Base-by-base conservation (phyloP, 345 rosid genomes). In the Corchorus olitorius region DNA sequence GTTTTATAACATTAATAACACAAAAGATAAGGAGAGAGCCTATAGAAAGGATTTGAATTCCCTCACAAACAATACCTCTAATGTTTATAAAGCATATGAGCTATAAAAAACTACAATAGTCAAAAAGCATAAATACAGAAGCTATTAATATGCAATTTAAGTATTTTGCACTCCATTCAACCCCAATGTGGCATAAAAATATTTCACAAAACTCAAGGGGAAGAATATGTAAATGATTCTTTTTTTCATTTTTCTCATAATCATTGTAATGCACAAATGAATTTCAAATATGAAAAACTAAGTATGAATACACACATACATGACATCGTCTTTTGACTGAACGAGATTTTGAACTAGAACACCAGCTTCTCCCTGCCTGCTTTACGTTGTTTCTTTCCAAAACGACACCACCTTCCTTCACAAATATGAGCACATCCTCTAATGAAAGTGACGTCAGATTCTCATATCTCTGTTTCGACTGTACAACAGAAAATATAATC, bases 371-470 rank as follows among this genome's bases (percentile, higher is more conserved):
- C 78, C 59, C 84, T 58, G 72, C 53, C 54, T 50, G 35, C 76
- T 74, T 80, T 67, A 66, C 76, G 70, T 83, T 81, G 69, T 70
- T 84, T 84, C 69, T 83, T 76, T 76, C 61, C 15, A 52, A 43
- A 74, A 70, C 41, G 77, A 54, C 58, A 52, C 73, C 85, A 78
- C 72, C 79, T 83, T 81, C 90, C 82, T 79, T 87, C 73, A 78
- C 70, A 75, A 81, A 86, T 53, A 63, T 78, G 76, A 94, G 87
- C 81, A 94, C 68, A 80, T 90, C 88, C 84, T 88, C 97, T 80
- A 89, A 75, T 19, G 90, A 89, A 82, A 86, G 65, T 63, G 74
- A 73, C 58, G 68, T 55, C 62, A 70, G 60, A 45, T 37, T 74
- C 76, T 81, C 81, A 76, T 76, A 77, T 83, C 70, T 81, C 76